phyloP scores from a whole-genome alignment of 148 eudicot species.

The Fagopyrum homotropicum region DNA sequence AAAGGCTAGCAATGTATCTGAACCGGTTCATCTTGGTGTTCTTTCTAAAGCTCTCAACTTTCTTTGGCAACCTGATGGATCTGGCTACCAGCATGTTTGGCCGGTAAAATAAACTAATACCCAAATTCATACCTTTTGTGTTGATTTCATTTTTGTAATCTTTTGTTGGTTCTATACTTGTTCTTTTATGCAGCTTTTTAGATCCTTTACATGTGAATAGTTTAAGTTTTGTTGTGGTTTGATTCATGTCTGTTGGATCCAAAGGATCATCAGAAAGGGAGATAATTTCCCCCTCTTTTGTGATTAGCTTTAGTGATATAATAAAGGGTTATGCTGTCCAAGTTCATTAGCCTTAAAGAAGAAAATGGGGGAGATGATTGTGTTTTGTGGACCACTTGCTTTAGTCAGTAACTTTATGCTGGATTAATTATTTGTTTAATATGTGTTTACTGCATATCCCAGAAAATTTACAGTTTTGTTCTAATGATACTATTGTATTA shows the following conservation, averaged over 20 bases:
- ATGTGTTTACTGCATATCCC: background rate
- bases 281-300: background rate
- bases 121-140: conserved; percentile 2
- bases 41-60: conserved; percentile 27
- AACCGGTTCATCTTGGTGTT: conserved; percentile 13
- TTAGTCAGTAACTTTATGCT: background rate
- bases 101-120: conserved; percentile 45
- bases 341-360: background rate
- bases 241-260: background rate
- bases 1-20: background rate
- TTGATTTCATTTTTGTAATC: background rate
- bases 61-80: conserved; percentile 48
- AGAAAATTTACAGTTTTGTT: background rate
- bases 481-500: background rate
- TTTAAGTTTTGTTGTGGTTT: background rate
- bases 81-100: conserved; percentile 83
- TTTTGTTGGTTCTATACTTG: background rate
- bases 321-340: background rate
- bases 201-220: background rate
- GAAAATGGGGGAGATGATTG: background rate
- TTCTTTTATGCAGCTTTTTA: background rate
- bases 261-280: background rate
- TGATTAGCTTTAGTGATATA: background rate
- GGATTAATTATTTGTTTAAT: background rate
- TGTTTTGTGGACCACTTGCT: conserved; percentile 5